Conservation (phyloP, 495 filamentous ascomycete genomes). For the Achaetomiella virescens region DNA sequence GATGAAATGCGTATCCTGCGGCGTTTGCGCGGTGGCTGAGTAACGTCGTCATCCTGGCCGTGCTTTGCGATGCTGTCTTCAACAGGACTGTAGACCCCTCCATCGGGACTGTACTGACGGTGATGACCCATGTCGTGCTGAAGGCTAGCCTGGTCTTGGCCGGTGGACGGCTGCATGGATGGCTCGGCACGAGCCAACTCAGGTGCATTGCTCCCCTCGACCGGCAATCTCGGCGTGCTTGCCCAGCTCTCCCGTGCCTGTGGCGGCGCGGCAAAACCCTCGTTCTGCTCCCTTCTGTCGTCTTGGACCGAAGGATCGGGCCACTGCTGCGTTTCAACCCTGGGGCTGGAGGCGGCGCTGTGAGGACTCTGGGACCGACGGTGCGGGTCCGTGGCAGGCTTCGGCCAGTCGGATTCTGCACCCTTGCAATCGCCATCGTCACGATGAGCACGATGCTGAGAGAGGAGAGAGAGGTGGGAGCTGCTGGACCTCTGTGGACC, state of each 20-base stretch:
- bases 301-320: neutral
- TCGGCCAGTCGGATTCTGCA: slow-evolving; percentile 6
- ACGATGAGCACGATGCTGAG: neutral
- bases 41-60: neutral
- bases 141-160: slow-evolving; percentile 5
- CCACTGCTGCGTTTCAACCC: slow-evolving; percentile 1
- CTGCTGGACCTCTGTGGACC: slow-evolving; percentile 7
- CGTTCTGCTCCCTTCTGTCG: neutral
- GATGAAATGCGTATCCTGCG: neutral
- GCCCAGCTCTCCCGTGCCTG: slow-evolving; percentile 3
- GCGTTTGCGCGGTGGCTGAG: neutral
- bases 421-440: neutral
- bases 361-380: slow-evolving; percentile 1
- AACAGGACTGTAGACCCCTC: neutral
- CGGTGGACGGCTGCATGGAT: slow-evolving; percentile 13
- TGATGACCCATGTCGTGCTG: slow-evolving; percentile 5
- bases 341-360: neutral
- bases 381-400: neutral
- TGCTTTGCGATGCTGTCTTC: neutral
- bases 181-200: slow-evolving; percentile 5
- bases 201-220: slow-evolving; percentile 1
- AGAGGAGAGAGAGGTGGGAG: slow-evolving; percentile 1
- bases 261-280: neutral
- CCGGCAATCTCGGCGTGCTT: slow-evolving; percentile 6
- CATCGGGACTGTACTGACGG: slow-evolving; percentile 4